A percentile compares a stretch with the other conserved stretches of the same genome.
These are phyloP conservation scores for Lathyrus tuberosus DNA, from an alignment of 306 rosid species.

Conservation along the genomic window DNA sequence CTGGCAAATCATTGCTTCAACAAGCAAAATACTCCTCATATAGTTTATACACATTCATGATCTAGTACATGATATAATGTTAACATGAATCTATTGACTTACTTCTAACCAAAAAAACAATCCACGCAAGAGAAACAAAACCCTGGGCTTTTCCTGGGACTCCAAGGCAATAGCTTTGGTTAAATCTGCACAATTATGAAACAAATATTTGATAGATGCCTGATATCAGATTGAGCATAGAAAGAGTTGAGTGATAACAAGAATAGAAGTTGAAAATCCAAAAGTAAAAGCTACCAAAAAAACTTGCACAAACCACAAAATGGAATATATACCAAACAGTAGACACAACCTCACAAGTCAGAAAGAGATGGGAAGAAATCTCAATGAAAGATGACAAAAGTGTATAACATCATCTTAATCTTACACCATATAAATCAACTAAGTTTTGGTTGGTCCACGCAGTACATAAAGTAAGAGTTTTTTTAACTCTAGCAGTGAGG, in stretches of 20 bases:
- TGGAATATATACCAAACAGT: too few species aligned
- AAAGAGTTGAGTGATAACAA: neutral
- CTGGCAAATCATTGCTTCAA: constrained; percentile 17
- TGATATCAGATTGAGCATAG: constrained; percentile 21
- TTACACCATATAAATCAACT: constrained; percentile 11
- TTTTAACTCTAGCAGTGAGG: neutral
- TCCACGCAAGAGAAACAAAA: constrained; percentile 73
- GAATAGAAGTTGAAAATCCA: constrained; percentile 23
- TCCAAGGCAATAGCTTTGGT: constrained; percentile 33
- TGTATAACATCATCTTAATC: constrained; percentile 8
- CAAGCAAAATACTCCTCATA: neutral
- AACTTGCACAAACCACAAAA: constrained; percentile 24
- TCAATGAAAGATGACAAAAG: neutral
- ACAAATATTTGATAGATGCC: constrained; percentile 22
- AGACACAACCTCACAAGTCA: too few species aligned
- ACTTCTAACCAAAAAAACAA: constrained; percentile 79
- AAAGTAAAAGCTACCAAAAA: constrained; percentile 22
- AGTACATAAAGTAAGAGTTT: neutral
- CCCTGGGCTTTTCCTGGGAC: constrained; percentile 44
- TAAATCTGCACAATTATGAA: constrained; percentile 58
- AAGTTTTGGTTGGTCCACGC: constrained; percentile 1
- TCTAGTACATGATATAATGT: constrained; percentile 20
- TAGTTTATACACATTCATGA: neutral
- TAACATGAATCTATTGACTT: constrained; percentile 38
- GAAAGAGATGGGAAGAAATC: too few species aligned